Percentiles rank a stretch among this genome's conserved stretches.
phyloP scores from a whole-genome alignment of 1,284 basidiomycete species.

The Cutaneotrichosporon arboriforme region DNA sequence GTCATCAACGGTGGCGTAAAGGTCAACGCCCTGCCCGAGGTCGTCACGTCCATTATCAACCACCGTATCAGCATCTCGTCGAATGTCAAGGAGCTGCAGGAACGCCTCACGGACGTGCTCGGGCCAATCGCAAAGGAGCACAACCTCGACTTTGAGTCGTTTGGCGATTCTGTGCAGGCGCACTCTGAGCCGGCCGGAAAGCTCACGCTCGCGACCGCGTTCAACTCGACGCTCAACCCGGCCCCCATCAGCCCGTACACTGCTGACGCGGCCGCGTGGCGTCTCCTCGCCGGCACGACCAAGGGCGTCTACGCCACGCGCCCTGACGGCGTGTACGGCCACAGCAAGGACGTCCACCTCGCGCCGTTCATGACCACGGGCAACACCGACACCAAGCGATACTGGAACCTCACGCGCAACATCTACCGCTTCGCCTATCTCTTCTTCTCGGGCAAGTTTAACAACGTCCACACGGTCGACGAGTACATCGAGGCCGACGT shows the following conservation, averaged over 20 bases:
- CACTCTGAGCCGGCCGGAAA: conserved; percentile 25
- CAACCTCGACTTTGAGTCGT: conserved; percentile 38
- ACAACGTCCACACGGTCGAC: conserved; percentile 39
- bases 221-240: conserved; percentile 38
- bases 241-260: conserved; percentile 43
- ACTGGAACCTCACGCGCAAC: conserved; percentile 42
- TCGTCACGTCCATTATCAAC: conserved; percentile 38
- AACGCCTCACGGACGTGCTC: conserved; percentile 30
- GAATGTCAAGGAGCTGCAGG: conserved; percentile 31
- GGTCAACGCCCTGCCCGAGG: conserved; percentile 43
- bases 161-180: conserved; percentile 19
- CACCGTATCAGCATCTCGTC: conserved; percentile 41
- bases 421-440: conserved; percentile 42
- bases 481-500: conserved; percentile 33
- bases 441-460: conserved; percentile 7
- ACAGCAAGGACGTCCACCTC: conserved; percentile 25
- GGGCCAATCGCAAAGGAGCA: conserved; percentile 31
- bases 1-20: conserved; percentile 43
- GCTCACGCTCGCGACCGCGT: conserved; percentile 30
- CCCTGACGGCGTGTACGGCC: conserved; percentile 7
- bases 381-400: conserved; percentile 44
- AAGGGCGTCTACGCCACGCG: conserved; percentile 32
- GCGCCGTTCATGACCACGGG: conserved; percentile 35
- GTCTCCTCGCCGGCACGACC: conserved; percentile 34
- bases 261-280: conserved; percentile 33